Evolutionary conservation across 257 asterid species (phyloP).

Genomic region (Asclepias syriaca): DNA sequence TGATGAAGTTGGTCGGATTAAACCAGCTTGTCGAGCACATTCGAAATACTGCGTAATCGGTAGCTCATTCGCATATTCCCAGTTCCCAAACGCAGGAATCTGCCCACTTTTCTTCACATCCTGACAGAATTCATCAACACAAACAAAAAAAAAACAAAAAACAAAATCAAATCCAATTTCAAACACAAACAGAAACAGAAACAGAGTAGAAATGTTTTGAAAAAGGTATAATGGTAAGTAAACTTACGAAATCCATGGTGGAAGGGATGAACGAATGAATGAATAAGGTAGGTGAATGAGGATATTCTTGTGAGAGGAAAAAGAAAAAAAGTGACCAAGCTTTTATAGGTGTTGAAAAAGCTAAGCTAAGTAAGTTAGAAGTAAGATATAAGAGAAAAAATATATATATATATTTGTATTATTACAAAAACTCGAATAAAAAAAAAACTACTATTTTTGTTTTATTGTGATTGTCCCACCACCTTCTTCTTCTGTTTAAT

Average conservation of each 20-base stretch:
- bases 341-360: neutral
- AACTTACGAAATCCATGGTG: too few relatives aligned
- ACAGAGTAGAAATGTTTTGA: neutral
- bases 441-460: neutral
- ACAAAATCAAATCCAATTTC: neutral
- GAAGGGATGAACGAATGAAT: too few relatives aligned
- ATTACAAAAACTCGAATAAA: too few relatives aligned
- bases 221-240: too few relatives aligned
- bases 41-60: constrained; percentile 71
- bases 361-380: too few relatives aligned
- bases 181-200: neutral
- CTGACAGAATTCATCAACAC: neutral
- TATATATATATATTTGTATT: too few relatives aligned
- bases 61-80: constrained; percentile 56
- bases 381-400: neutral
- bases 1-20: constrained; percentile 44
- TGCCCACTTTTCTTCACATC: constrained; percentile 47
- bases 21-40: constrained; percentile 68
- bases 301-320: neutral
- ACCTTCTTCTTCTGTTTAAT: neutral
- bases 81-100: constrained; percentile 70
- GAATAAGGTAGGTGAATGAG: too few relatives aligned
- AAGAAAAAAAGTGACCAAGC: neutral
- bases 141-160: too few relatives aligned
- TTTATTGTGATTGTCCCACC: neutral